Base-by-base conservation (phyloP, 805 yeast species). In the Dipodascopsis uninucleata region DNA sequence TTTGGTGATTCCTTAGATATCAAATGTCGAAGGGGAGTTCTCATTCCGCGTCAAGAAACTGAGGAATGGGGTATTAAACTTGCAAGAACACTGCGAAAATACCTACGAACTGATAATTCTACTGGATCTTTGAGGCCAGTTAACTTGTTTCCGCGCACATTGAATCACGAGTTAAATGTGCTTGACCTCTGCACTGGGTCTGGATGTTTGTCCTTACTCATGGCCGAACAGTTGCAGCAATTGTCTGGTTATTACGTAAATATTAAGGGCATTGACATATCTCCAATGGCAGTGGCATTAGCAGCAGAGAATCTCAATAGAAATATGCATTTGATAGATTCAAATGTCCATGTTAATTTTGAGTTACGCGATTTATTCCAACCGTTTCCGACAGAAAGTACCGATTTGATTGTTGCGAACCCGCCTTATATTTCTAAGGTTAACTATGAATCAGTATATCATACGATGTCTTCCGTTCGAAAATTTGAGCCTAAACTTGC, bases 1-100 rank as follows among this genome's bases (percentile, higher is more conserved):
- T 90, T 90, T 68, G 95, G 93, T 0, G 48, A 61, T 1, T 21
- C 39, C 16, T 60, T 90, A 38, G 77, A 75, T 9, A 72, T 90
- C 3, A 45, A 57, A 21, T 85, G 96, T 57, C 57, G 63, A 23
- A 68, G 67, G 1, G 79, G 79, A 0, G 97, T 87, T 1, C 66
- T 90, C 48, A 89, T 90, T 22, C 97, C 98, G 0, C 66, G 98
- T 39, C 81, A 90, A 83, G 98, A 90, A 61, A 90, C 98, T 0
- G 97, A 90, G 61, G 95, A 87, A 58, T 90, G 97, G 97, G 69
- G 75, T 7, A 28, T 67, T 5, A 28, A 31, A 14, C 10, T 41
- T 20, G 43, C 52, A 3, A 26, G 21, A 3, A 33, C 31, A 3
- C 32, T 45, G 10, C 34, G 28, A 9, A 17, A 28, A 26, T 26